phyloP scores from a whole-genome alignment of 140 eudicot genomes.

The Oenanthe javanica region DNA sequence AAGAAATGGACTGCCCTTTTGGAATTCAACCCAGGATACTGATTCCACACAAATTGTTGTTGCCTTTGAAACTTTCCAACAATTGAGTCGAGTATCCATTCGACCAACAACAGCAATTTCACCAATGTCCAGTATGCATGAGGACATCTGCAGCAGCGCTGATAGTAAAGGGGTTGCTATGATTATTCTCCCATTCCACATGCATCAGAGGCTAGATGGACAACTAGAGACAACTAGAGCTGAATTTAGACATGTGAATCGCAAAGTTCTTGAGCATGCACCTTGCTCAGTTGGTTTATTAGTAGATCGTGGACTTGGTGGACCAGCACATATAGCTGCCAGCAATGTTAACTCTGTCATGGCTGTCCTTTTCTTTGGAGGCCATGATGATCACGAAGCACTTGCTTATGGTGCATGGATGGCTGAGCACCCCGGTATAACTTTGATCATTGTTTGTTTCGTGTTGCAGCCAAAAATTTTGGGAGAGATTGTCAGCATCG shows the following conservation, averaged over 20 bases:
- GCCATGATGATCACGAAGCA: constrained; percentile 36
- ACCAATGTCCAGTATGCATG: constrained; percentile 26
- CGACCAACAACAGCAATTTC: constrained; percentile 34
- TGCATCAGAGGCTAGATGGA: constrained; percentile 37
- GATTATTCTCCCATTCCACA: constrained; percentile 35
- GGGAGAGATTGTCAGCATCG: constrained; percentile 25
- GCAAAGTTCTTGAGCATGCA: constrained; percentile 26
- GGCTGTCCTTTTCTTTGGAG: constrained; percentile 27
- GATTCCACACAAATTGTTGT: constrained; percentile 16
- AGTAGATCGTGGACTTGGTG: constrained; percentile 34
- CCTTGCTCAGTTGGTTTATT: constrained; percentile 35
- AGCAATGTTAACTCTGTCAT: constrained; percentile 16
- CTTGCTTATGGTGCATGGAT: constrained; percentile 28
- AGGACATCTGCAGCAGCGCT: constrained; percentile 29
- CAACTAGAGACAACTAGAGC: constrained; percentile 26
- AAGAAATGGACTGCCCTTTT: constrained; percentile 27
- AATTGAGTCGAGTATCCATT: constrained; percentile 19
- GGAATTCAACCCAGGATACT: constrained; percentile 17
- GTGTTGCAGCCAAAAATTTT: constrained; percentile 5
- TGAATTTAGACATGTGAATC: constrained; percentile 21
- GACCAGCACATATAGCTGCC: constrained; percentile 22
- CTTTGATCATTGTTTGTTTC: constrained; percentile 19
- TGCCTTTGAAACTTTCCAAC: constrained; percentile 33
- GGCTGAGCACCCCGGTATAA: constrained; percentile 36
- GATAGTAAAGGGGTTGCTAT: constrained; percentile 23